Conservation (phyloP, 2,329 filamentous ascomycete genomes). For the Sporothrix inflata region DNA sequence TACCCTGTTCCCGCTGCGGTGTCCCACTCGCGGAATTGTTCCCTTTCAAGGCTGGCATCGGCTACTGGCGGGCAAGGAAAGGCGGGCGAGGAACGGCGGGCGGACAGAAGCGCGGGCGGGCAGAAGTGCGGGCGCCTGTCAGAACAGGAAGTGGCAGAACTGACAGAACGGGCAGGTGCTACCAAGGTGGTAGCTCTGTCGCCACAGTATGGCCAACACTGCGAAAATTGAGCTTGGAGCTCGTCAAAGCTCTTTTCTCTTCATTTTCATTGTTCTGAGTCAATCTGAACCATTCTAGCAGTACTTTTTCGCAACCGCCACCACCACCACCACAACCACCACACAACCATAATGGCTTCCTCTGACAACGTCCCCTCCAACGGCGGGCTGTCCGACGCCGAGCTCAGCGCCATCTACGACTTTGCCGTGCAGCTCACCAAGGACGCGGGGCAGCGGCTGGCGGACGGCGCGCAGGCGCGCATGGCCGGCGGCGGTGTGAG, state of each 20-base stretch:
- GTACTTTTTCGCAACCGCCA: not conserved
- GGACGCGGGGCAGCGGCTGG: constrained; percentile 68
- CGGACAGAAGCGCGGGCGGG: not conserved
- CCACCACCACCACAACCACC: not conserved
- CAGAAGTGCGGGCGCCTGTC: not conserved
- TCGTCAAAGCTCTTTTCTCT: not conserved
- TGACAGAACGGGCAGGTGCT: not conserved
- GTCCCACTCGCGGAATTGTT: constrained; percentile 18
- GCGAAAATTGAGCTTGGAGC: not conserved
- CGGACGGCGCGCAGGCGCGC: constrained; percentile 63
- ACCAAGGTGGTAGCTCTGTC: not conserved
- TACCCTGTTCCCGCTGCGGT: no score
- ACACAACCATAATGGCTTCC: constrained; percentile 7
- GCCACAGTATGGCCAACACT: not conserved
- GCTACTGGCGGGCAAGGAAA: constrained; percentile 22
- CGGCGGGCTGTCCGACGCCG: constrained; percentile 42
- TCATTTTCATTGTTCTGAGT: not conserved
- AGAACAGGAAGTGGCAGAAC: no score
- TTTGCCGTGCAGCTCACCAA: constrained; percentile 74
- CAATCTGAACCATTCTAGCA: not conserved
- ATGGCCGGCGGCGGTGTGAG: constrained; percentile 44
- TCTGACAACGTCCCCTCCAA: no score
- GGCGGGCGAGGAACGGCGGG: not conserved
- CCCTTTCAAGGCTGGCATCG: constrained; percentile 15
- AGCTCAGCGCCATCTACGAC: constrained; percentile 67